Evolutionary conservation across 257 asterid species (phyloP).

Genomic region (Gynochthodes officinalis): DNA sequence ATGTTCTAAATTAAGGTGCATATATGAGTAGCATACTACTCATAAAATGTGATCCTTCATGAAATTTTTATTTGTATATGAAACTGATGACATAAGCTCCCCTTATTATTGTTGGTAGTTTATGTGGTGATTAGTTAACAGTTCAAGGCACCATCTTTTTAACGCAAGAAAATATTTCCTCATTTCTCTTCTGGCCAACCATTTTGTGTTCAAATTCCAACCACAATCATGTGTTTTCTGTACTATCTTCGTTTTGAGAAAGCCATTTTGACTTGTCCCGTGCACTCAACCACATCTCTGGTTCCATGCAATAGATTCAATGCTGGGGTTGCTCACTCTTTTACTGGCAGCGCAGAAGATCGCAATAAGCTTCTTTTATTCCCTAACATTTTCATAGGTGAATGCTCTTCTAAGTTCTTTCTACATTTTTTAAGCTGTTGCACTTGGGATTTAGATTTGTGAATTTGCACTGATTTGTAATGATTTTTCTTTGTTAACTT

Average conservation of each 20-base stretch:
- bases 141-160: neutral
- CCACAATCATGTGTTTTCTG: neutral
- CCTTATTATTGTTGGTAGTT: neutral
- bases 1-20: neutral
- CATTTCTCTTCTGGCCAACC: neutral
- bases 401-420: conserved; percentile 18
- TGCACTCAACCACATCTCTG: conserved; percentile 6
- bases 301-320: conserved; percentile 47
- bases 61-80: neutral
- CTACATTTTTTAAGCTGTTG: conserved; percentile 17
- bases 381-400: conserved; percentile 70
- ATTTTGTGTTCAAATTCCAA: neutral
- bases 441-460: neutral
- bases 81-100: neutral
- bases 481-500: neutral
- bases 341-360: conserved; percentile 85
- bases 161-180: neutral
- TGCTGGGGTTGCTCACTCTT: conserved; percentile 91
- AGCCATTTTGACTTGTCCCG: neutral
- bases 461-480: neutral
- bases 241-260: neutral
- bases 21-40: neutral
- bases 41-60: neutral
- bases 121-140: neutral
- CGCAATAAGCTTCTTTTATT: conserved; percentile 76